These are phyloP conservation scores for Rhododendron mucronatum DNA, from an alignment of 148 eudicot genomes.

Conservation along the genomic window DNA sequence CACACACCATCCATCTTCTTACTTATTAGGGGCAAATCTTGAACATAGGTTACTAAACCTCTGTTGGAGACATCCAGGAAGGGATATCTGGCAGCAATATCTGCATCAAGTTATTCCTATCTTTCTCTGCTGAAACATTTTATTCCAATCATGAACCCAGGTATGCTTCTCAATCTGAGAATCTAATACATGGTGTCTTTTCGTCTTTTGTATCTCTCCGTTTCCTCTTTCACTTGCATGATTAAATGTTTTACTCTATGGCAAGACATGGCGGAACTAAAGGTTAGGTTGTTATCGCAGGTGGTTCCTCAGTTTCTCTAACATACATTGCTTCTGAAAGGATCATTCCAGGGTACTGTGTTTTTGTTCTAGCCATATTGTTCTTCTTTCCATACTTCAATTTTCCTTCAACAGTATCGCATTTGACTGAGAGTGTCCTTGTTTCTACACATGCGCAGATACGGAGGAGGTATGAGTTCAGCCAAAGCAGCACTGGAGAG, in stretches of 20 bases:
- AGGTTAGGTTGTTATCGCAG: neutral
- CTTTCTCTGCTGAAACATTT: slow-evolving; percentile 85
- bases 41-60: slow-evolving; percentile 76
- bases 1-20: slow-evolving; percentile 3
- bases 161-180: slow-evolving; percentile 31
- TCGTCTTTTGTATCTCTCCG: neutral
- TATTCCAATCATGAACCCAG: slow-evolving; percentile 92
- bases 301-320: slow-evolving; percentile 68
- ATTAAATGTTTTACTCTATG: neutral
- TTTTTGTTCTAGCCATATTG: neutral
- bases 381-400: neutral
- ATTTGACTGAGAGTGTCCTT: neutral
- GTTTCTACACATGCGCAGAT: slow-evolving; percentile 32
- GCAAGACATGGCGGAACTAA: neutral
- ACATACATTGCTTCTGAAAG: slow-evolving; percentile 95
- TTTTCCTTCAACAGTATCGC: neutral
- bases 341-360: slow-evolving; percentile 81
- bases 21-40: slow-evolving; percentile 8
- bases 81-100: slow-evolving; percentile 90
- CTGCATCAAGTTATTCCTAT: slow-evolving; percentile 96
- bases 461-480: slow-evolving; percentile 99
- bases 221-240: neutral
- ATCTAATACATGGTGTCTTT: neutral
- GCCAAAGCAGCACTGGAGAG: slow-evolving; percentile 98
- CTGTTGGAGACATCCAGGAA: slow-evolving; percentile 84